phyloP scores from a whole-genome alignment of 768 basidiomycete species.

The Serendipita vermifera region DNA sequence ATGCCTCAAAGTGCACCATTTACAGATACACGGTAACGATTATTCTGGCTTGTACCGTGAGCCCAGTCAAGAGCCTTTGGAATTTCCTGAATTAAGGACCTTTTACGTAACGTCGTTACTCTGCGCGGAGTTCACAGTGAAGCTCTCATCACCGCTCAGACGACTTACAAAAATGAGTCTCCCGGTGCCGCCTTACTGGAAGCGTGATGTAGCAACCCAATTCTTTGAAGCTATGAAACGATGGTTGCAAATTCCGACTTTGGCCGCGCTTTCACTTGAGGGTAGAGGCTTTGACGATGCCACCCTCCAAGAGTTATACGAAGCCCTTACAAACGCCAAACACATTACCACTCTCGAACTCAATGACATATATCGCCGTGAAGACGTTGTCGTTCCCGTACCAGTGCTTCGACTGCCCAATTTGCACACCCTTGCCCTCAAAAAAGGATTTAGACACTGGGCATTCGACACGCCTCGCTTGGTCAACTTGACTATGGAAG shows the following conservation, averaged over 20 bases:
- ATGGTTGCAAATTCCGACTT: not conserved
- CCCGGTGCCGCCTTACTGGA: not conserved
- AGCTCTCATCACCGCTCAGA: not conserved
- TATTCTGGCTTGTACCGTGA: too few relatives aligned
- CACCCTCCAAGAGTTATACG: not conserved
- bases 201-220: not conserved
- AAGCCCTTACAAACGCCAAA: not conserved
- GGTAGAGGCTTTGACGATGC: too few relatives aligned
- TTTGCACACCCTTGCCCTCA: not conserved
- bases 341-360: not conserved
- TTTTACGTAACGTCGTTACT: too few relatives aligned
- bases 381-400: too few relatives aligned
- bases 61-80: too few relatives aligned
- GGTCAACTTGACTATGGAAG: too few relatives aligned
- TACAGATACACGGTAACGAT: too few relatives aligned
- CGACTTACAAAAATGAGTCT: not conserved
- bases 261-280: not conserved
- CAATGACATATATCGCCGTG: too few relatives aligned
- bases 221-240: not conserved
- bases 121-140: not conserved
- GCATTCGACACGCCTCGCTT: too few relatives aligned
- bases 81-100: too few relatives aligned
- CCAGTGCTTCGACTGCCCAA: not conserved
- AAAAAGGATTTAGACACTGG: too few relatives aligned
- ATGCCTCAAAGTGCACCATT: too few relatives aligned